Conservation (phyloP, 306 rosid genomes). For the Potentilla sterilis region DNA sequence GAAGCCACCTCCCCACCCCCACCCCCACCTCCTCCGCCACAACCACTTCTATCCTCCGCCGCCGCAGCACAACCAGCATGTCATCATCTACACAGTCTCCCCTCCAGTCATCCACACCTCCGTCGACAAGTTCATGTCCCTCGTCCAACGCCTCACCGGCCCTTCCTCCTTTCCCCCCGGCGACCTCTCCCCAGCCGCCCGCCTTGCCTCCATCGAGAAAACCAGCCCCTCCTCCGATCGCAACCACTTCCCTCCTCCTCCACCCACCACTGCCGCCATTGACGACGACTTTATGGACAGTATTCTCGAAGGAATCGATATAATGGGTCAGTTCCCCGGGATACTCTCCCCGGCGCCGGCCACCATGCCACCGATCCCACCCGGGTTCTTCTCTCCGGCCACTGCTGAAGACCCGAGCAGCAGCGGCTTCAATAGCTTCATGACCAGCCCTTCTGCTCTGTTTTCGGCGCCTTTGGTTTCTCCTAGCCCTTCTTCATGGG, state of each 20-base stretch:
- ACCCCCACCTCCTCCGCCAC: constrained; percentile 26
- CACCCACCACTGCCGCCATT: constrained; percentile 3
- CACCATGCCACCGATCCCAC: constrained; percentile 53
- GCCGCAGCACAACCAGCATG: constrained; percentile 43
- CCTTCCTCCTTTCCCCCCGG: constrained; percentile 48
- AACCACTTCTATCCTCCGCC: neutral
- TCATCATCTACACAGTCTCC: constrained; percentile 83
- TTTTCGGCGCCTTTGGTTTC: constrained; percentile 57
- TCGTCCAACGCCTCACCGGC: constrained; percentile 92
- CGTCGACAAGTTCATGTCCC: constrained; percentile 70
- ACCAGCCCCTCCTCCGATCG: constrained; percentile 48
- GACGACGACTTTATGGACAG: constrained; percentile 30
- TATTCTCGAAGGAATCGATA: constrained; percentile 45
- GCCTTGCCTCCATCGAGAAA: constrained; percentile 76
- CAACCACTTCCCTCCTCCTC: neutral
- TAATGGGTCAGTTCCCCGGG: constrained; percentile 58
- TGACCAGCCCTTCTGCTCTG: constrained; percentile 65
- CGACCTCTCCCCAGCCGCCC: constrained; percentile 84
- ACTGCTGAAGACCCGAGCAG: constrained; percentile 30
- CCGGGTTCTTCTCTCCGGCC: constrained; percentile 59
- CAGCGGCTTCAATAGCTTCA: constrained; percentile 28
- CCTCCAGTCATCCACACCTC: constrained; percentile 71
- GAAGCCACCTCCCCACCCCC: constrained; percentile 67
- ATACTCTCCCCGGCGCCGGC: constrained; percentile 78
- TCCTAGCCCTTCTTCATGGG: constrained; percentile 67